Evolutionary conservation across 306 rosid species (phyloP), one percentile per base, ranked within the genome.

Genomic region (Adenanthera pavonina): DNA sequence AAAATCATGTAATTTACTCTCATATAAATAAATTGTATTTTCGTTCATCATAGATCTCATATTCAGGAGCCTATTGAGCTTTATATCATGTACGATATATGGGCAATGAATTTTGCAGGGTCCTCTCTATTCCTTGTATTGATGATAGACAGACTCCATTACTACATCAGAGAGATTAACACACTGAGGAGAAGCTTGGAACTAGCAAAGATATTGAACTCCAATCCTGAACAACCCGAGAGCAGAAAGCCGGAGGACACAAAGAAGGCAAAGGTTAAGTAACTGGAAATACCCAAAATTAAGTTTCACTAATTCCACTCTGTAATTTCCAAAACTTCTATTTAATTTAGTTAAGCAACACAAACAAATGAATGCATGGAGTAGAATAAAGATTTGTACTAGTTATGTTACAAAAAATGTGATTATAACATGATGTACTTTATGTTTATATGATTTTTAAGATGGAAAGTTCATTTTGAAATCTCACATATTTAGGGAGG

Each of bases 91-190:
- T 3, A 3, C 3, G 6, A 69, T 35, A 12, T 51, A 35, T 44
- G 73, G 80, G 17, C 7, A 35, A 48, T 15, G 47, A 36, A n/a
- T 34, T 73, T 33, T 16, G 16, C 92, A 92, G 94, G 95, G 38
- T 79, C 89, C 78, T 85, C 89, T 76, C 67, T 92, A 61, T 89
- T 92, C 82, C 89, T 92, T 69, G 95, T 86, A n/a, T 66, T 92
- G 83, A 33, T 91, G 53, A 85, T 91, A 60, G 95, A 91, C 74
- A 88, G 95, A 71, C 87, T 82, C 36, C 94, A 91, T 75, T 89
- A 81, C 78, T 84, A 87, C 41, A 70, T 87, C 71, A 77, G 86
- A 78, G 95, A 91, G 89, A 82, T 92, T 75, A 17, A 69, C 69
- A 69, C 54, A 54, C 88, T 81, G 36, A 89, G 94, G 81, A 87